phyloP scores from a whole-genome alignment of 2,329 filamentous ascomycete genomes.

The Cytospora chrysosperma region DNA sequence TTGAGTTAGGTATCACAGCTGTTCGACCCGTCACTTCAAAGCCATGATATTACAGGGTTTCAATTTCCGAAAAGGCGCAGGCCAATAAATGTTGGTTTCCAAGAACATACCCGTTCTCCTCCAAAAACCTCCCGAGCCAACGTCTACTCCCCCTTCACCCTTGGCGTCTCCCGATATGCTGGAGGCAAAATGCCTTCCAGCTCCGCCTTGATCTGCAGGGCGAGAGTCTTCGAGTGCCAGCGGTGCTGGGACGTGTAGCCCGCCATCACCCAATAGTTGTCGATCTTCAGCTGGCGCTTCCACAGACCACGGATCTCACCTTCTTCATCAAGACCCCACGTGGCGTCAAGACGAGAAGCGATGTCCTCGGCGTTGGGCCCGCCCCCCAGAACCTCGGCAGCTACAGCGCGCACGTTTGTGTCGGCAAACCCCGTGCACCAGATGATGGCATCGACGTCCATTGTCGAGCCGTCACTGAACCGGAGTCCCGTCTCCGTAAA shows the following conservation, averaged over 20 bases:
- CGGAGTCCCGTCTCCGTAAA: constrained; percentile 34
- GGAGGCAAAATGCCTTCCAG: constrained; percentile 36
- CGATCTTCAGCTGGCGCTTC: constrained; percentile 35
- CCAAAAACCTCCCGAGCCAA: neutral
- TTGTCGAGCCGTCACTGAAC: constrained; percentile 35
- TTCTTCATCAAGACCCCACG: constrained; percentile 42
- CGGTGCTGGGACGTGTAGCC: constrained; percentile 36
- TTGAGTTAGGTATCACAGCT: too few species aligned
- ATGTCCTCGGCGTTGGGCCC: constrained; percentile 29
- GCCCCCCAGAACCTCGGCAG: constrained; percentile 32
- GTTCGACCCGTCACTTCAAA: too few species aligned
- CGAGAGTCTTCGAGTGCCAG: constrained; percentile 34
- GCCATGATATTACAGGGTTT: too few species aligned
- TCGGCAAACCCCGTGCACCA: constrained; percentile 42
- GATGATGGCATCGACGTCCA: constrained; percentile 38
- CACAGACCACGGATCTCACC: constrained; percentile 42
- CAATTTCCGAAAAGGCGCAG: too few species aligned
- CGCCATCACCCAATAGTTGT: constrained; percentile 38
- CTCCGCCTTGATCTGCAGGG: constrained; percentile 37
- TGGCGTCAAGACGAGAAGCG: constrained; percentile 35
- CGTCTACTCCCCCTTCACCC: neutral
- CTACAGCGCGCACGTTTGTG: constrained; percentile 30
- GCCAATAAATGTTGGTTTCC: too few species aligned
- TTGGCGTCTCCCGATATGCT: constrained; percentile 30
- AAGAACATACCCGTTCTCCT: too few species aligned